Conservation (phyloP, 306 rosid species). For the Potentilla sterilis region DNA sequence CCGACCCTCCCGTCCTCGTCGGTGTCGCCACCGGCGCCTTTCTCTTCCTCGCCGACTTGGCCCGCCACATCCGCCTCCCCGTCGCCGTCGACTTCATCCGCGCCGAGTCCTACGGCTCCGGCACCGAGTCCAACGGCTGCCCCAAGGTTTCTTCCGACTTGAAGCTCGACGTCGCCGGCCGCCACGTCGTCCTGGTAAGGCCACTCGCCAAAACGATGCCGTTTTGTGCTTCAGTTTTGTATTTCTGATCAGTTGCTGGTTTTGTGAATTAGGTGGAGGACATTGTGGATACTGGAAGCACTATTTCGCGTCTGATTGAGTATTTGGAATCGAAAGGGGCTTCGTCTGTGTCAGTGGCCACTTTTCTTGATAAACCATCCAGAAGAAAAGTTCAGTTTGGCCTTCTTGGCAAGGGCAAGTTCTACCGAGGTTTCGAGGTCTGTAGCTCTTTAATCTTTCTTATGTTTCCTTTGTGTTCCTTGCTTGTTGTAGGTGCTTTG, state of each 20-base stretch:
- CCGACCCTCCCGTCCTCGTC: slow-evolving; percentile 51
- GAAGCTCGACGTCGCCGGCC: slow-evolving; percentile 58
- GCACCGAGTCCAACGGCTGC: slow-evolving; percentile 49
- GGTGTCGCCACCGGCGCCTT: slow-evolving; percentile 93
- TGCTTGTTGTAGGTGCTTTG: background rate
- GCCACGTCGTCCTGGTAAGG: slow-evolving; percentile 73
- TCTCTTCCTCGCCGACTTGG: slow-evolving; percentile 78
- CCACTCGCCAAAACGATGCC: background rate
- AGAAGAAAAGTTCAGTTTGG: slow-evolving; percentile 64
- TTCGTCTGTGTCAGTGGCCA: slow-evolving; percentile 71
- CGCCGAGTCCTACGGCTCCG: slow-evolving; percentile 73
- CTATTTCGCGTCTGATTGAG: slow-evolving; percentile 46
- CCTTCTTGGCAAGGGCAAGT: slow-evolving; percentile 61
- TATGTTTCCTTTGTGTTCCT: background rate
- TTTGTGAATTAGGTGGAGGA: slow-evolving; percentile 64
- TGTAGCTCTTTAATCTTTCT: background rate
- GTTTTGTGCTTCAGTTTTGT: no score
- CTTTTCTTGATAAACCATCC: slow-evolving; percentile 79
- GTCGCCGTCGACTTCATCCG: slow-evolving; percentile 62
- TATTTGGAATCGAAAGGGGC: slow-evolving; percentile 75
- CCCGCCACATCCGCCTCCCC: slow-evolving; percentile 58
- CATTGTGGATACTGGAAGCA: slow-evolving; percentile 77
- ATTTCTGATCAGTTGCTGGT: background rate
- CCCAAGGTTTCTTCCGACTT: slow-evolving; percentile 63
- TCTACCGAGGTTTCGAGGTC: slow-evolving; percentile 78